phyloP scores from a whole-genome alignment of 768 basidiomycete species.

The Fomitopsis serialis region DNA sequence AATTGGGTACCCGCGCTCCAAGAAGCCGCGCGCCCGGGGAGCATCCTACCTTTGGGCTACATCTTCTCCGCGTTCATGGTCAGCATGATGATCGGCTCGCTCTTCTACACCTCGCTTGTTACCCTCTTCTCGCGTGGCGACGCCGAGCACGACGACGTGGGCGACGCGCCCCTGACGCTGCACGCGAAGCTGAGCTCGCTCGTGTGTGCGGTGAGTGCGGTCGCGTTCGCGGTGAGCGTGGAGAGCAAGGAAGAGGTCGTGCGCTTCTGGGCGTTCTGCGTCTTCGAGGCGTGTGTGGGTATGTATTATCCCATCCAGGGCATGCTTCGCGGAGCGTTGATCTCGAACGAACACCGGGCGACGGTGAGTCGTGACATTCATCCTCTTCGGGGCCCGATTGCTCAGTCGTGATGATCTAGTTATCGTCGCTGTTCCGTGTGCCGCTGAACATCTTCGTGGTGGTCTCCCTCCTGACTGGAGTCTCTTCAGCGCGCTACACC shows the following conservation, averaged over 20 bases:
- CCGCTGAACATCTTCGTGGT: slow-evolving; percentile 74
- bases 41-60: slow-evolving; percentile 62
- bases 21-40: slow-evolving; percentile 40
- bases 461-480: slow-evolving; percentile 60
- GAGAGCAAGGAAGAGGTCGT: slow-evolving; percentile 36
- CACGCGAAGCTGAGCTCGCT: slow-evolving; percentile 65
- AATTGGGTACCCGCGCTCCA: slow-evolving; percentile 77
- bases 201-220: slow-evolving; percentile 53
- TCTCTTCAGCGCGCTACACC: slow-evolving; percentile 54
- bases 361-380: slow-evolving; percentile 41
- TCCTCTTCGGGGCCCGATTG: neutral
- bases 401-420: slow-evolving; percentile 32
- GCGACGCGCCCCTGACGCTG: slow-evolving; percentile 43
- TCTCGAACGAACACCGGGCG: slow-evolving; percentile 68
- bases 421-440: slow-evolving; percentile 68
- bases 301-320: slow-evolving; percentile 80
- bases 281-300: slow-evolving; percentile 73
- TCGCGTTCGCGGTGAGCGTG: slow-evolving; percentile 50
- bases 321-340: slow-evolving; percentile 60
- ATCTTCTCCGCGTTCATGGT: slow-evolving; percentile 82
- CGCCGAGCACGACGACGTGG: slow-evolving; percentile 2
- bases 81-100: slow-evolving; percentile 76
- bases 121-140: slow-evolving; percentile 11
- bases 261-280: slow-evolving; percentile 70
- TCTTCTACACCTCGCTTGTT: slow-evolving; percentile 54